A percentile compares a stretch with the other conserved stretches of the same genome.
Evolutionary conservation across 192 early-diverging fungal species (phyloP).

Genomic region (Entophlyctis luteolus): DNA sequence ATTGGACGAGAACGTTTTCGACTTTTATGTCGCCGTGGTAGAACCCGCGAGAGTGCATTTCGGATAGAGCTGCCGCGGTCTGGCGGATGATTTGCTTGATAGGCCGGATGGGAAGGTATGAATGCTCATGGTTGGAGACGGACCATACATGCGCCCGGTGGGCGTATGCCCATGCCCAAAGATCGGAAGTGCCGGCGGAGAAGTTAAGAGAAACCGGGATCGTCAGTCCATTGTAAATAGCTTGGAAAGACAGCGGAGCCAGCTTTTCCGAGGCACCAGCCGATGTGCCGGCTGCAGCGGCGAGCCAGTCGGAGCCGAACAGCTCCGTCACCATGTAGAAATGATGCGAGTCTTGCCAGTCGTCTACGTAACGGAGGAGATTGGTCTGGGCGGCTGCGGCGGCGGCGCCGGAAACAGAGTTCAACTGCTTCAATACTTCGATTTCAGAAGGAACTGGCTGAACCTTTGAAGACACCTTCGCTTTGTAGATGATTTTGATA

Average conservation of each 20-base stretch:
- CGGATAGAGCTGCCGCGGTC: conserved; percentile 33
- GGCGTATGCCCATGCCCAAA: conserved; percentile 11
- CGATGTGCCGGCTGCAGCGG: background rate
- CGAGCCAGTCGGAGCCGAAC: background rate
- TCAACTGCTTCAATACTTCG: background rate
- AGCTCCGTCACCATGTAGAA: conserved; percentile 13
- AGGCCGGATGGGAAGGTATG: background rate
- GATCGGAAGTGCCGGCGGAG: background rate
- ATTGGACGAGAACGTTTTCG: conserved; percentile 39
- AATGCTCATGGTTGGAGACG: background rate
- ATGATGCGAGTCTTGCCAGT: conserved; percentile 5
- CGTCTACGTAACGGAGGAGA: background rate
- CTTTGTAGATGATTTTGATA: conserved; percentile 15
- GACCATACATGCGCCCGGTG: background rate
- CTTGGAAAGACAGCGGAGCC: background rate
- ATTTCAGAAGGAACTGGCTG: background rate
- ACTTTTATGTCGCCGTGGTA: conserved; percentile 60
- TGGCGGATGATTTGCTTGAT: conserved; percentile 41
- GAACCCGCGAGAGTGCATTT: conserved; percentile 43
- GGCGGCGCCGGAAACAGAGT: background rate
- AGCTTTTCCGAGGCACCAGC: background rate
- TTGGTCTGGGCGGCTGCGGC: background rate
- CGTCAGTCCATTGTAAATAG: background rate
- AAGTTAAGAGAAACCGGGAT: background rate
- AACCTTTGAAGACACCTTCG: background rate